Evolutionary conservation across 2,329 filamentous ascomycete genomes (phyloP).

Genomic region (Pseudopithomyces maydicus): DNA sequence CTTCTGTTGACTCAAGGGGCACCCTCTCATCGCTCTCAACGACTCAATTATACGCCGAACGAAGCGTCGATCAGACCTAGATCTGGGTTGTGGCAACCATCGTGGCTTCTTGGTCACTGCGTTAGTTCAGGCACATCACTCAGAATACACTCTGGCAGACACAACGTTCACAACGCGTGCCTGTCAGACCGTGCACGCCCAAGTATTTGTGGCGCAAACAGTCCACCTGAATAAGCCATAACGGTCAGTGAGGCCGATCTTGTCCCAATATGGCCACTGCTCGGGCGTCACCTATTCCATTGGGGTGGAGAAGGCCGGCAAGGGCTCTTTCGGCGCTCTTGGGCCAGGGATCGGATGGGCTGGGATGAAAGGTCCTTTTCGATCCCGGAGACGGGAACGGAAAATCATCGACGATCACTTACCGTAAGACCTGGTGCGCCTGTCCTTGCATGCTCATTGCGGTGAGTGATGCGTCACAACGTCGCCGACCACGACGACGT

Average conservation of each 20-base stretch:
- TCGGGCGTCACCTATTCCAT: background rate
- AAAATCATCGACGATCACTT: background rate
- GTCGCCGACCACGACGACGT: background rate
- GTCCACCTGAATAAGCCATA: background rate
- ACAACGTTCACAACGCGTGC: slow-evolving; percentile 6
- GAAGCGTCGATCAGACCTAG: background rate
- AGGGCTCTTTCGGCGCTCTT: background rate
- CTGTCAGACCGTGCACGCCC: background rate
- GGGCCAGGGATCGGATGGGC: background rate
- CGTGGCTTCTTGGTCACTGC: background rate
- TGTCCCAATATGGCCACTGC: background rate
- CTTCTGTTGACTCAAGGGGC: background rate
- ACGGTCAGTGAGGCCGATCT: slow-evolving; percentile 1
- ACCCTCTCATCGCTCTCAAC: background rate
- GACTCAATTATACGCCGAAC: background rate
- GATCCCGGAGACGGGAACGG: background rate
- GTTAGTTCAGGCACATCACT: background rate
- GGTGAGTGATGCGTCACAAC: slow-evolving; percentile 1
- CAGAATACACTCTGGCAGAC: background rate
- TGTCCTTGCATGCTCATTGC: background rate
- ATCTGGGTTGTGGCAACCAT: background rate
- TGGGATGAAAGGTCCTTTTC: background rate
- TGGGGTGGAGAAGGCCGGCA: background rate
- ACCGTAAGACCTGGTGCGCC: background rate
- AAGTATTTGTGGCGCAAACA: background rate